These are phyloP conservation scores for Kodamaea kakaduensis DNA, from an alignment of 805 yeast species.

Conservation along the genomic window DNA sequence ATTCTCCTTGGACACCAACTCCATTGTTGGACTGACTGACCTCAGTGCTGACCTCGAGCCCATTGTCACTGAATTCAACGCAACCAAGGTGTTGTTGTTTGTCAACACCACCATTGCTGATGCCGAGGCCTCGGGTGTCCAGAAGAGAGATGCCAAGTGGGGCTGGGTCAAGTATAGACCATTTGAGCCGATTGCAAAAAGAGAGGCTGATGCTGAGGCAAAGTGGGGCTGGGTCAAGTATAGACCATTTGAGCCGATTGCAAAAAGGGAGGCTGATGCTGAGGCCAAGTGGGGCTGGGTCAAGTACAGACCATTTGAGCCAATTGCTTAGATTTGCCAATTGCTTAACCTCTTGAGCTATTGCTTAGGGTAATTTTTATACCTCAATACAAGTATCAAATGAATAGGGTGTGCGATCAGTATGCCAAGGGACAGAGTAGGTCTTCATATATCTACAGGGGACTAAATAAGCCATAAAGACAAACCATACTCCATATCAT, in stretches of 20 bases:
- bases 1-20: slow-evolving; percentile 13
- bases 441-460: too few species aligned
- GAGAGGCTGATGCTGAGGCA: slow-evolving; percentile 9
- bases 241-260: slow-evolving; percentile 10
- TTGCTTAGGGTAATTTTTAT: too few species aligned
- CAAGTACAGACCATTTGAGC: slow-evolving; percentile 9
- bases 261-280: slow-evolving; percentile 14
- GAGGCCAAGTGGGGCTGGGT: slow-evolving; percentile 8
- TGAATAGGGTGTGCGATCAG: too few species aligned
- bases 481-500: too few species aligned
- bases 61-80: slow-evolving; percentile 10
- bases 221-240: slow-evolving; percentile 8
- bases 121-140: background rate
- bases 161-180: slow-evolving; percentile 8
- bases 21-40: slow-evolving; percentile 10
- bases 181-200: slow-evolving; percentile 6
- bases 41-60: slow-evolving; percentile 12
- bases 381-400: too few species aligned
- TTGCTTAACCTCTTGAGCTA: too few species aligned
- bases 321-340: slow-evolving; percentile 12
- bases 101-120: slow-evolving; percentile 15
- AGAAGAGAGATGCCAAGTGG: slow-evolving; percentile 9
- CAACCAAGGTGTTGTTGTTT: slow-evolving; percentile 11
- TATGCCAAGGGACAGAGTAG: too few species aligned
- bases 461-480: too few species aligned